Conservation (phyloP, 192 early-diverging fungal genomes). For the Coemansia sp. region DNA sequence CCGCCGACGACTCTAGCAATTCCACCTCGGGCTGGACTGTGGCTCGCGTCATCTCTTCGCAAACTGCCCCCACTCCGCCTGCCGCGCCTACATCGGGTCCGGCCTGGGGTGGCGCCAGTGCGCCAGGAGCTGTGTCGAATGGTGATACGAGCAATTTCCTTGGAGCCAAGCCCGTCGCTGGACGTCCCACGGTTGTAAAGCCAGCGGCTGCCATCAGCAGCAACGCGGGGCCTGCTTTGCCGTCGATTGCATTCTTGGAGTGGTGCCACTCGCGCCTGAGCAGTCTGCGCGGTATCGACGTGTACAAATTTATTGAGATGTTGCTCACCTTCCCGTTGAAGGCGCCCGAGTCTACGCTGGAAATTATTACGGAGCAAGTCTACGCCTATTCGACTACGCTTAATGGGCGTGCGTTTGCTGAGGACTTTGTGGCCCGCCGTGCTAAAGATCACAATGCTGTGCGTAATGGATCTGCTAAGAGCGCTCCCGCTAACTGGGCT, state of each 20-base stretch:
- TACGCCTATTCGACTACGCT: slow-evolving; percentile 74
- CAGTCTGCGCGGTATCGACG: slow-evolving; percentile 61
- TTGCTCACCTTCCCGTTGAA: slow-evolving; percentile 75
- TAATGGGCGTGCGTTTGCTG: slow-evolving; percentile 78
- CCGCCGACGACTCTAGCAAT: background rate
- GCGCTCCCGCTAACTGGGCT: slow-evolving; percentile 44
- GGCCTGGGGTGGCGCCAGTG: background rate
- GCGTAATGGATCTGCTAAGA: slow-evolving; percentile 28
- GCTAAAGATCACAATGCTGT: slow-evolving; percentile 60
- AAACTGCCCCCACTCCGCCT: slow-evolving; percentile 14
- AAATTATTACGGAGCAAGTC: slow-evolving; percentile 77
- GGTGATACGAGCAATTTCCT: background rate
- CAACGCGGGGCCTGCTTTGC: slow-evolving; percentile 18
- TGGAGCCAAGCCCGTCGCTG: background rate
- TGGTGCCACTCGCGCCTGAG: slow-evolving; percentile 73
- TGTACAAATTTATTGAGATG: slow-evolving; percentile 77
- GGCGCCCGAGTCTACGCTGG: slow-evolving; percentile 62
- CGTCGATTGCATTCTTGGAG: slow-evolving; percentile 69
- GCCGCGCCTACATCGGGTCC: background rate
- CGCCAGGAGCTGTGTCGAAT: slow-evolving; percentile 1
- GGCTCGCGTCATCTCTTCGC: slow-evolving; percentile 2
- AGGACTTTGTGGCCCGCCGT: slow-evolving; percentile 77
- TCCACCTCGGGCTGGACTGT: slow-evolving; percentile 5
- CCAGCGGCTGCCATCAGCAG: slow-evolving; percentile 9
- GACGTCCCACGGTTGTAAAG: slow-evolving; percentile 14